These are phyloP conservation scores for Fusarium temperatum DNA, from an alignment of 2,329 filamentous ascomycete species.

Conservation along the genomic window DNA sequence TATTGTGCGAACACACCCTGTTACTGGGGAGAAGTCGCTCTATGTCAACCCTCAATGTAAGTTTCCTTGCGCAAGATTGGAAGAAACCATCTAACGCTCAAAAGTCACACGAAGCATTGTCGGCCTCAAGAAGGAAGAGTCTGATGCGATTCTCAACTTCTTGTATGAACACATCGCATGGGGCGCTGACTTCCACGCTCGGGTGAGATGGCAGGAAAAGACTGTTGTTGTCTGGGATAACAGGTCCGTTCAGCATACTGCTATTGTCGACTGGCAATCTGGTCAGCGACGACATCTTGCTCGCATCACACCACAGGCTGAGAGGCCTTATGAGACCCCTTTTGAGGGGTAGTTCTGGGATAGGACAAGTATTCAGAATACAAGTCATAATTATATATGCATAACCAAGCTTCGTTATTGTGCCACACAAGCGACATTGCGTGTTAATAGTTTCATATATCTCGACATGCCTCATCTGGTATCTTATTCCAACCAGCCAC, in stretches of 20 bases:
- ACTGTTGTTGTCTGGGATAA: constrained; percentile 92
- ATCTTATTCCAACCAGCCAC: background rate
- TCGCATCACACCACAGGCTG: constrained; percentile 84
- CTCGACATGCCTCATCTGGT: background rate
- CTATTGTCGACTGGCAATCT: constrained; percentile 82
- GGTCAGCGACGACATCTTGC: constrained; percentile 82
- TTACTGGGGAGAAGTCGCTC: constrained; percentile 83
- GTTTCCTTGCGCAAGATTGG: constrained; percentile 37
- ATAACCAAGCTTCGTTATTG: background rate
- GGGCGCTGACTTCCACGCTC: constrained; percentile 73
- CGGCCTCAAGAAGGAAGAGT: constrained; percentile 87
- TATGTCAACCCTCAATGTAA: constrained; percentile 86
- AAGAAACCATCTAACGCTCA: background rate
- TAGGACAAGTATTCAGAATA: accelerated
- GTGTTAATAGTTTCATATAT: background rate
- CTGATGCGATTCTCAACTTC: constrained; percentile 77
- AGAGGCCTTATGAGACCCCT: constrained; percentile 78
- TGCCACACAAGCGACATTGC: background rate
- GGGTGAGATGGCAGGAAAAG: constrained; percentile 80
- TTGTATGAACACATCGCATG: constrained; percentile 65
- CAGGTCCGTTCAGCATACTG: constrained; percentile 80
- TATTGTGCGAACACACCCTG: constrained; percentile 81
- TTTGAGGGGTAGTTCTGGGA: background rate
- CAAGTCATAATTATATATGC: background rate
- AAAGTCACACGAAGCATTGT: constrained; percentile 82